Conservation (phyloP, 257 asterid species). For the Thymus mandschuricus region DNA sequence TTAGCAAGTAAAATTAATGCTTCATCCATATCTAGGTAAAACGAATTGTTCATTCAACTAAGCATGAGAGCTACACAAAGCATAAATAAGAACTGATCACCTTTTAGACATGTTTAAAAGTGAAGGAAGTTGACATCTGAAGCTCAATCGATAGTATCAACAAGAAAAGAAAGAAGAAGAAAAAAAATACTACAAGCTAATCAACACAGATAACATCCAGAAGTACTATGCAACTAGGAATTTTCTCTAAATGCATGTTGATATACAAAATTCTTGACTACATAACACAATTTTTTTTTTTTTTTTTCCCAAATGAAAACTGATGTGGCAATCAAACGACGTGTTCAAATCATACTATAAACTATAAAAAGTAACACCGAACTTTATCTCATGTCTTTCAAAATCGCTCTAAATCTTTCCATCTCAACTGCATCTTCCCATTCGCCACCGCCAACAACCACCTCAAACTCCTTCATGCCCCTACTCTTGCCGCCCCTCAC, state of each 20-base stretch:
- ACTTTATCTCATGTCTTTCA: too few species aligned
- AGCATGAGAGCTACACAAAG: not conserved
- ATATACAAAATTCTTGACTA: not conserved
- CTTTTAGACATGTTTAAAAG: not conserved
- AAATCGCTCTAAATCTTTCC: too few species aligned
- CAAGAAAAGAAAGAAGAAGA: not conserved
- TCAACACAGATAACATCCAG: not conserved
- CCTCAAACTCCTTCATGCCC: too few species aligned
- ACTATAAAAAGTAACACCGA: too few species aligned
- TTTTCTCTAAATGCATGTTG: not conserved
- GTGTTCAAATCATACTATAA: too few species aligned
- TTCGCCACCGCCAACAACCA: too few species aligned
- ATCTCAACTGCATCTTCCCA: too few species aligned
- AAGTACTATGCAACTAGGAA: not conserved
- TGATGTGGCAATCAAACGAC: too few species aligned
- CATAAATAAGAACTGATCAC: not conserved
- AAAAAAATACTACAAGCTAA: not conserved
- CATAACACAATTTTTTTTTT: not conserved
- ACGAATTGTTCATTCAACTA: not conserved
- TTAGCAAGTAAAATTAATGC: not conserved
- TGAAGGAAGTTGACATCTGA: not conserved
- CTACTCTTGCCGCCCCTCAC: too few species aligned
- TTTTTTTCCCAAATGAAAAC: too few species aligned
- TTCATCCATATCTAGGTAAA: not conserved
- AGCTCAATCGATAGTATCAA: not conserved